Base-by-base conservation (phyloP, 768 basidiomycete species). In the Tricholoma furcatifolium region DNA sequence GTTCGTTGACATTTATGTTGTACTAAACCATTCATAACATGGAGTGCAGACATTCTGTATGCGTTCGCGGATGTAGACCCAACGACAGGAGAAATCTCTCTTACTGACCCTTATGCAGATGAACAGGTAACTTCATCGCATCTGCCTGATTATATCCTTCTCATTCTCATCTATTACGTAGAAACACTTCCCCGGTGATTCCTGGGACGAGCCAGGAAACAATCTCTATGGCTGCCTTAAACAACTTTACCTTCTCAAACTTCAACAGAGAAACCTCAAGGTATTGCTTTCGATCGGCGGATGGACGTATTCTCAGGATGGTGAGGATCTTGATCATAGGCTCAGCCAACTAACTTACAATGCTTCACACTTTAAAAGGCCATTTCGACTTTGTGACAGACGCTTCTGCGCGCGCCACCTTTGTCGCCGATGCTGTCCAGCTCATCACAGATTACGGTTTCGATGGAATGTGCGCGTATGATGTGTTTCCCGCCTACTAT, bases 141-240 rank as follows among this genome's bases (percentile, higher is more conserved):
- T 7, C 38, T 12, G 12, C 15, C n/a, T 15, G 31, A 15, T 6
- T 18, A 53, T 58, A 14, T 39, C 50, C 14, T 42, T 50, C 20
- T 61, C 67, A 57, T 47, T 35, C 2, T 10, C 17, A 34, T 42
- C 15, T 40, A n/a, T n/a, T n/a, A n/a, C 27, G 6, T 58, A 88
- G 85, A 86, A 87, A 81, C 85, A 82, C 58, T 88, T 77, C 70
- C 72, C 85, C 0, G 77, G 78, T 2, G 90, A 92, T 61, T 82
- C 82, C 10, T 91, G 87, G 90, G 72, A 74, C 59, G 88, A 91
- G 17, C 55, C 72, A 1, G 91, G 89, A 17, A 89, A 83, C 65
- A 91, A 92, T 60, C 70, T 92, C 5, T 93, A 91, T 56, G 90
- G 89, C 0, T 85, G 83, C 65, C 68, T 93, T 61, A 92, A 92